These are phyloP conservation scores for Endogone sp. DNA, from an alignment of 192 early-diverging fungal species.

Conservation along the genomic window DNA sequence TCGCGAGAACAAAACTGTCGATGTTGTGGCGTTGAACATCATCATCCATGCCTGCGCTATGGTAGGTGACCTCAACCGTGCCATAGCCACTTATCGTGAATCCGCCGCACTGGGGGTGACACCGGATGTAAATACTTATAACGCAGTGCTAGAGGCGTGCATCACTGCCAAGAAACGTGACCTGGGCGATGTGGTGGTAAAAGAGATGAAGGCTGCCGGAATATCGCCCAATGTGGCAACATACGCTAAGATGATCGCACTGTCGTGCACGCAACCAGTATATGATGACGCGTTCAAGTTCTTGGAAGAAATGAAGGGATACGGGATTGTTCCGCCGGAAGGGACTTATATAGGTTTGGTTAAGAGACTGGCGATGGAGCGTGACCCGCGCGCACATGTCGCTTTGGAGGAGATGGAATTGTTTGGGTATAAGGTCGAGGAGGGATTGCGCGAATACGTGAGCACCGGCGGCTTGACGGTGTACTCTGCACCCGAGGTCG, in stretches of 20 bases:
- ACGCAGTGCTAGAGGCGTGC: constrained; percentile 49
- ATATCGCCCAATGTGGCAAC: constrained; percentile 48
- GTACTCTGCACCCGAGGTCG: not conserved
- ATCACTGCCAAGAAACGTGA: constrained; percentile 39
- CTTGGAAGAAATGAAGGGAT: constrained; percentile 65
- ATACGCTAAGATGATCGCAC: constrained; percentile 51
- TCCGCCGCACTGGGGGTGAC: constrained; percentile 32
- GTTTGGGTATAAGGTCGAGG: constrained; percentile 37
- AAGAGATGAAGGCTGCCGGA: constrained; percentile 41
- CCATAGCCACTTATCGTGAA: constrained; percentile 45
- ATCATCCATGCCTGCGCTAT: constrained; percentile 46
- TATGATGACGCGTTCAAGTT: constrained; percentile 77
- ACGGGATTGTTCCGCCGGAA: constrained; percentile 52
- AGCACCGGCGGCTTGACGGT: not conserved
- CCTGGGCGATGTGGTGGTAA: constrained; percentile 45
- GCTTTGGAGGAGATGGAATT: constrained; percentile 63
- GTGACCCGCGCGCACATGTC: constrained; percentile 54
- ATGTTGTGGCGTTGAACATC: constrained; percentile 57
- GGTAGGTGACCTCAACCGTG: constrained; percentile 35
- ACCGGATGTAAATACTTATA: constrained; percentile 56
- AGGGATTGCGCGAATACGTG: not conserved
- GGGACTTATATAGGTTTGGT: constrained; percentile 46
- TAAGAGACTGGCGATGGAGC: constrained; percentile 49
- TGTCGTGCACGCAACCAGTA: constrained; percentile 47
- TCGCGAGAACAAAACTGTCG: constrained; percentile 40